Percentiles rank a stretch among this genome's conserved stretches.
Conservation (phyloP, 176 grass and related monocot genomes). For the Miscanthus lutarioriparius region DNA sequence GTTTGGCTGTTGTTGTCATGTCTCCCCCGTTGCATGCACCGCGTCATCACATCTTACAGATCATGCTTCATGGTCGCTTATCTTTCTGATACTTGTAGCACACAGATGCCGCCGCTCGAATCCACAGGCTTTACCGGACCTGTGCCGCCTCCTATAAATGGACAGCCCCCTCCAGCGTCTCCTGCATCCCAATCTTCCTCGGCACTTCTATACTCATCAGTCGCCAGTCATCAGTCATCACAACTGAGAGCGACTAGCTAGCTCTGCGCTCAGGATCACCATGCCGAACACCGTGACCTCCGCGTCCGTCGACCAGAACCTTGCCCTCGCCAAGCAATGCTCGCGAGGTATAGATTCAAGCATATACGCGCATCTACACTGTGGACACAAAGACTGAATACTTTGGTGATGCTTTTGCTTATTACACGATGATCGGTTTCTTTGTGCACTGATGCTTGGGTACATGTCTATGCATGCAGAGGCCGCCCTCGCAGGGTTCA, state of each 20-base stretch:
- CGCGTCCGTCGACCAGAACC: slow-evolving; percentile 62
- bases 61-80: background rate
- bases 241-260: background rate
- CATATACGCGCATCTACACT: too few relatives aligned
- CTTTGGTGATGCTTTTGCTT: background rate
- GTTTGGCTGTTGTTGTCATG: background rate
- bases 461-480: slow-evolving; percentile 39
- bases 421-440: background rate
- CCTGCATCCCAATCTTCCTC: background rate
- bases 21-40: background rate
- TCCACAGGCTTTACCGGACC: background rate
- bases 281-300: slow-evolving; percentile 45
- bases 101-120: background rate
- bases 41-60: background rate
- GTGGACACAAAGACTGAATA: background rate
- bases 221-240: background rate
- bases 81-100: background rate
- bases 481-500: slow-evolving; percentile 59
- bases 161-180: background rate
- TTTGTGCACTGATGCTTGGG: background rate
- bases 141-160: background rate
- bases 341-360: slow-evolving; percentile 46
- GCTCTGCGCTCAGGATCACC: background rate
- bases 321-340: slow-evolving; percentile 68
- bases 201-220: background rate